Conservation (phyloP, 1,284 basidiomycete species). For the Sporisorium scitamineum region DNA sequence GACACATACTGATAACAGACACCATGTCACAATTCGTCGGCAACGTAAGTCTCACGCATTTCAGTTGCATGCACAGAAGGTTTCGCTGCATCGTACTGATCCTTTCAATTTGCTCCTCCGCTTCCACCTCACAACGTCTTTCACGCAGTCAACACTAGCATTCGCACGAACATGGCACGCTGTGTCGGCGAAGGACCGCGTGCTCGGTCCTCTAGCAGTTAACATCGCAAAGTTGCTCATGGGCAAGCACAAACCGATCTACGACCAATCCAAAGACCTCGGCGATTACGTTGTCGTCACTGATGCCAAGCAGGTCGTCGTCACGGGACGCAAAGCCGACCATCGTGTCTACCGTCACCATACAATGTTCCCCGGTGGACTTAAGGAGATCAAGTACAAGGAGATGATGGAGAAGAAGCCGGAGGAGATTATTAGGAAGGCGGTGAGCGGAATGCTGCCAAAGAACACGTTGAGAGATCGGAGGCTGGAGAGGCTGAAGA, state of each 20-base stretch:
- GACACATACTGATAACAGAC: neutral
- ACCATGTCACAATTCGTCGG: conserved; percentile 54
- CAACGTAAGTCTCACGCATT: conserved; percentile 33
- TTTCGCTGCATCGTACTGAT: conserved; percentile 6
- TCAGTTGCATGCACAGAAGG: neutral
- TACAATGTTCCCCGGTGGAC: conserved; percentile 90
- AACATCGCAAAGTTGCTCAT: conserved; percentile 94
- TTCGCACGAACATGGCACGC: conserved; percentile 96
- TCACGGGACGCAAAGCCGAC: conserved; percentile 89
- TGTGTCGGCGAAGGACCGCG: conserved; percentile 87
- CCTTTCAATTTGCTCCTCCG: neutral
- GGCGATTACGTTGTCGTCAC: conserved; percentile 97
- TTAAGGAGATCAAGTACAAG: conserved; percentile 74
- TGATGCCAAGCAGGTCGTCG: conserved; percentile 84
- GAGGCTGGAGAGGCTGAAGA: conserved; percentile 65
- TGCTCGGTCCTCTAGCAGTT: conserved; percentile 91
- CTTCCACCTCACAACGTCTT: neutral
- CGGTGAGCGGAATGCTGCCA: conserved; percentile 68
- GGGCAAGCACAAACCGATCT: conserved; percentile 99
- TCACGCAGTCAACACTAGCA: conserved; percentile 84
- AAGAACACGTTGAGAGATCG: conserved; percentile 68
- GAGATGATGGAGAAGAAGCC: conserved; percentile 76
- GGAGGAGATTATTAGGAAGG: conserved; percentile 75
- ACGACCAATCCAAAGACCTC: conserved; percentile 77
- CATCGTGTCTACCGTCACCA: conserved; percentile 91